A percentile compares a stretch with the other conserved stretches of the same genome.
Conservation (phyloP, 2,329 filamentous ascomycete species). For the Paecilomyces variotii region DNA sequence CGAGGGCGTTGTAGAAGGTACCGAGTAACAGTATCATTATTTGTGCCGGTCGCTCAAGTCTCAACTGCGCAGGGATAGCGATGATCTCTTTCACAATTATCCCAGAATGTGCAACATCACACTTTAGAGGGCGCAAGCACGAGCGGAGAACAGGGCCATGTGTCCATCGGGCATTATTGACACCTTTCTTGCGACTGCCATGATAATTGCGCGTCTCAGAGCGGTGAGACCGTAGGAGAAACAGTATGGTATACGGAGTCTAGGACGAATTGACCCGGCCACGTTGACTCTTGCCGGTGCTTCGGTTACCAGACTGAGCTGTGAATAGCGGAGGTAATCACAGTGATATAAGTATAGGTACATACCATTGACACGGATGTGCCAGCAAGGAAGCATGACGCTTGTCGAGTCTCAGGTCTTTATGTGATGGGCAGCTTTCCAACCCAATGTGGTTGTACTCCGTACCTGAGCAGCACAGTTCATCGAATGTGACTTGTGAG, state of each 20-base stretch:
- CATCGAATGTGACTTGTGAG: background rate
- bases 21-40: background rate
- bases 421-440: background rate
- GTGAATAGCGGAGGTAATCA: background rate
- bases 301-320: background rate
- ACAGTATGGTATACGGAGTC: background rate
- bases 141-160: background rate
- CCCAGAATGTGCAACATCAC: background rate
- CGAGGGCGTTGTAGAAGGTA: background rate
- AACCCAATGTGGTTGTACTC: background rate
- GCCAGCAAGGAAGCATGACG: background rate
- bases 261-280: background rate
- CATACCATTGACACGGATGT: background rate
- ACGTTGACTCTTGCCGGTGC: background rate
- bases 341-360: background rate
- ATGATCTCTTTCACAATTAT: background rate
- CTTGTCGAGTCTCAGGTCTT: background rate
- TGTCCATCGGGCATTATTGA: background rate
- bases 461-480: background rate
- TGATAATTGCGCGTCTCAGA: background rate
- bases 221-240: background rate
- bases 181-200: background rate
- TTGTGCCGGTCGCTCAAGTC: background rate
- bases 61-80: background rate
- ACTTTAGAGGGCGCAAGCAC: background rate